Base-by-base conservation (phyloP, 306 rosid species). In the Parietaria judaica region DNA sequence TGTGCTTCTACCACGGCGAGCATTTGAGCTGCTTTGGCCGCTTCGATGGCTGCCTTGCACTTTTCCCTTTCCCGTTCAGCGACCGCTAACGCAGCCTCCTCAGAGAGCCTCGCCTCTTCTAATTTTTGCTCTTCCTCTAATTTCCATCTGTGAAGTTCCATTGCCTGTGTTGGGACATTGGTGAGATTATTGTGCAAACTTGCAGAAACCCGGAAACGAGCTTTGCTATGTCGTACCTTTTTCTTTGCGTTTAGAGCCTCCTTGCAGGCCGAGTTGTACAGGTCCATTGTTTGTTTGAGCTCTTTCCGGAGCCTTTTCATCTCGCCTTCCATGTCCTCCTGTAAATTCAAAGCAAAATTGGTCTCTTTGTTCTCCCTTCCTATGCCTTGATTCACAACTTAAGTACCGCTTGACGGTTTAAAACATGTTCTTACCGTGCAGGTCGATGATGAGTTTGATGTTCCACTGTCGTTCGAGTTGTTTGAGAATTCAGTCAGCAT, bases 251-350 rank as follows among this genome's bases (percentile, higher is more conserved):
- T 51, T 36, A 79, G 69, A 36, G 88, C 96, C 81, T 88, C 95
- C 75, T 70, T 80, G 82, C 96, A 88, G 47, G 94, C 98, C 14
- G 92, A 54, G 55, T 78, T 84, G 56, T 88, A 92, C 96, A 92
- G 70, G 38, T 88, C 96, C 95, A 83, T 86, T 16, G 96, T 88
- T 65, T 85, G 92, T 78, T 82, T 80, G 59, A 92, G 85, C 78
- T 92, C 98, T 59, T 80, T 72, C 77, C 74, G 80, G 54, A 92
- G 73, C 76, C 96, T 75, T 71, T 82, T 79, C 98, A 92, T 86
- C 80, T 92, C 98, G 7, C 86, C 81, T 71, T 92, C 98, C 56
- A 80, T 74, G 10, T 84, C 96, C 53, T 88, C 96, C 98, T 68
- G 23, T 36, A 23, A 15, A 14, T 69, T 70, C 48, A 60, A 76